These are phyloP conservation scores for Narthecium ossifragum DNA, from an alignment of 106 monocot species.

Conservation along the genomic window DNA sequence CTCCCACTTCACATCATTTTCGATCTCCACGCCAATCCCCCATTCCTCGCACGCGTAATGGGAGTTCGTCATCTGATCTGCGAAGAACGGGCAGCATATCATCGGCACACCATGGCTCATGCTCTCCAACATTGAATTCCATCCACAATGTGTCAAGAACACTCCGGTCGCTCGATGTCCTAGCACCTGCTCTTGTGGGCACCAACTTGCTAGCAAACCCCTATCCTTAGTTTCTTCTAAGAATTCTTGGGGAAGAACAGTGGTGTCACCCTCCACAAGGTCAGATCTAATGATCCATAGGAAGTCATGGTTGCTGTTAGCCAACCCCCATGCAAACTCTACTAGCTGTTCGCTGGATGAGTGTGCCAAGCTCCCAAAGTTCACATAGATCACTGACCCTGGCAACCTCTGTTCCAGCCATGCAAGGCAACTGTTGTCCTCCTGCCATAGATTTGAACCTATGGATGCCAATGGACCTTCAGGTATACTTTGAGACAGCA, in stretches of 20 bases:
- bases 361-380: conserved; percentile 1
- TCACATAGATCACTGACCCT: neutral
- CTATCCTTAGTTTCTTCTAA: neutral
- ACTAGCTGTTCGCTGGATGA: neutral
- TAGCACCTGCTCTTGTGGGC: neutral
- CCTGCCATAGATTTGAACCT: conserved; percentile 5
- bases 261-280: neutral
- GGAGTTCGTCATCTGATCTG: conserved; percentile 5
- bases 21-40: conserved; percentile 6
- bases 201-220: neutral
- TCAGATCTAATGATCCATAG: conserved; percentile 3
- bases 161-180: neutral
- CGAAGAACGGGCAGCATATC: conserved; percentile 4
- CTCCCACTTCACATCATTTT: neutral
- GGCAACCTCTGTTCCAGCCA: neutral
- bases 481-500: neutral
- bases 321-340: neutral
- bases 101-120: neutral
- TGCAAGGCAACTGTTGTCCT: neutral
- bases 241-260: conserved; percentile 1
- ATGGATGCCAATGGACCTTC: neutral
- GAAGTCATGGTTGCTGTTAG: neutral
- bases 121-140: conserved; percentile 5
- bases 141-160: conserved; percentile 1
- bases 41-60: neutral